Percentiles rank a stretch among this genome's conserved stretches.
Conservation (phyloP, 176 grass and related monocot genomes). For the Alloteropsis semialata region DNA sequence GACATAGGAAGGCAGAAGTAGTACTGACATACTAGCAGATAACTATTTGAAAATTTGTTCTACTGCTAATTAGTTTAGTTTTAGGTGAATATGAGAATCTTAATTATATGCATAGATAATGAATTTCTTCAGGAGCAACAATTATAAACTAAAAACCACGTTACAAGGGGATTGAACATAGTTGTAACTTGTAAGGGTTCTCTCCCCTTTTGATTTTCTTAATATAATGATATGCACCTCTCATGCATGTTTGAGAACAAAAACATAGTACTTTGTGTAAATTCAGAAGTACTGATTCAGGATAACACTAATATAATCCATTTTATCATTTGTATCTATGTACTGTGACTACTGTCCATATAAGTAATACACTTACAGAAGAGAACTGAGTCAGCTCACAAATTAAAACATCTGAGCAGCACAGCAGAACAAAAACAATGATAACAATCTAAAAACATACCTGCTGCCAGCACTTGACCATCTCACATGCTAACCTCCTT, state of each 20-base stretch:
- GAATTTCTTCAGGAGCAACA: neutral
- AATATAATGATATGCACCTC: too few species aligned
- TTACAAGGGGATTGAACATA: too few species aligned
- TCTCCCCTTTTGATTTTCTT: too few species aligned
- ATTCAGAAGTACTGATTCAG: neutral
- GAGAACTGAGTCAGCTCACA: neutral
- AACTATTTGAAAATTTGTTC: neutral
- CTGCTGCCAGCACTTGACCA: slow-evolving; percentile 96
- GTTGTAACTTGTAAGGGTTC: too few species aligned
- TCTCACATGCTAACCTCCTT: slow-evolving; percentile 96
- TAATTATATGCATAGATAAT: neutral
- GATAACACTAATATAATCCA: neutral
- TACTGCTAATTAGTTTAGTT: neutral
- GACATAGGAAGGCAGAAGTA: neutral
- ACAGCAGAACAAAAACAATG: neutral
- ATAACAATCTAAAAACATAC: slow-evolving; percentile 28
- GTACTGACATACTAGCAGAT: neutral
- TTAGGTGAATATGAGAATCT: neutral
- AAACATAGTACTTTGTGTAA: neutral
- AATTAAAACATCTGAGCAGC: neutral
- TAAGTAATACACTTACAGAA: neutral
- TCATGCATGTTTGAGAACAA: too few species aligned
- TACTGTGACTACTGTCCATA: neutral
- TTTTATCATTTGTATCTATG: neutral
- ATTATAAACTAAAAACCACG: neutral